A percentile compares a stretch with the other conserved stretches of the same genome.
phyloP scores from a whole-genome alignment of 176 grass and related monocot genomes.

The maize (Zea mays) region Zm-B73-REFERENCE-NAM-5.0 NC_050096.1:188007501-188008000 shows the following conservation, averaged over 20 bases:
- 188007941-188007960: slow-evolving; percentile 33
- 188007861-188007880: slow-evolving; percentile 57
- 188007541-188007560: not conserved
- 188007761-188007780: slow-evolving; percentile 50
- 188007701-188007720: slow-evolving; percentile 64
- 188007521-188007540: slow-evolving; percentile 7
- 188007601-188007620: slow-evolving; percentile 8
- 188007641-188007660: not conserved
- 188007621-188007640: not conserved
- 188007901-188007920: slow-evolving; percentile 74
- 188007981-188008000: not conserved
- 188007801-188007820: slow-evolving; percentile 94
- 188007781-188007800: slow-evolving; percentile 72
- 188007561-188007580: not conserved
- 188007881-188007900: slow-evolving; percentile 65
- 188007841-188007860: slow-evolving; percentile 46
- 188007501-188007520: not conserved
- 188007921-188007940: slow-evolving; percentile 73
- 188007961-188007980: no score
- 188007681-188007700: slow-evolving; percentile 20
- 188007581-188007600: not conserved
- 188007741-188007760: slow-evolving; percentile 56
- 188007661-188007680: slow-evolving; percentile 13
- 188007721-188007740: slow-evolving; percentile 82
- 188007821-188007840: slow-evolving; percentile 42